Conservation (phyloP, 108 stramenopile species). For the Cyclotella sp. region DNA sequence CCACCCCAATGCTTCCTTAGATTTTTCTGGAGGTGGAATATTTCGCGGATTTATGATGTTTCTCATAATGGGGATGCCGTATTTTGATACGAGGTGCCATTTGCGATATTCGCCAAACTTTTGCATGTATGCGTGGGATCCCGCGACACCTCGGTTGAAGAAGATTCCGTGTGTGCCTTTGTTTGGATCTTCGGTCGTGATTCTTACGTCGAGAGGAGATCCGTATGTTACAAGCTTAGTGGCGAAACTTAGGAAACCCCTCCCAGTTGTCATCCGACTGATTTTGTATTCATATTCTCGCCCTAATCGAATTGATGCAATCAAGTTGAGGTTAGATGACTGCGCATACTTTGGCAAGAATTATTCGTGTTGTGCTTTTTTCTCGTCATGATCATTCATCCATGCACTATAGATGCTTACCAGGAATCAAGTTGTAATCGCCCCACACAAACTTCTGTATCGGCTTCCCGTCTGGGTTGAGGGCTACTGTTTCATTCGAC, state of each 20-base stretch:
- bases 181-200: conserved; percentile 41
- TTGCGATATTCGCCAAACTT: conserved; percentile 42
- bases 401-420: conserved; percentile 19
- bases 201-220: conserved; percentile 19
- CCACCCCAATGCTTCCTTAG: conserved; percentile 44
- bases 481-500: conserved; percentile 20
- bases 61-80: conserved; percentile 20
- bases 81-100: conserved; percentile 25
- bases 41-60: conserved; percentile 39
- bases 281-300: conserved; percentile 38
- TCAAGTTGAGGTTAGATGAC: not conserved
- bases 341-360: not conserved
- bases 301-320: not conserved
- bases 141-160: conserved; percentile 50
- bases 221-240: conserved; percentile 28
- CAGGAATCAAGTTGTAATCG: conserved; percentile 39
- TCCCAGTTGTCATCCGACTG: conserved; percentile 27
- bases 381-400: not conserved
- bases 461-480: conserved; percentile 38
- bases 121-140: conserved; percentile 40
- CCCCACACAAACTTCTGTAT: conserved; percentile 47
- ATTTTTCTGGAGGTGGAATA: conserved; percentile 40
- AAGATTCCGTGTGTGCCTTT: conserved; percentile 36
- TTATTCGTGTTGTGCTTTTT: not conserved
- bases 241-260: not conserved